Base-by-base conservation (phyloP, 805 yeast genomes). In the Ogataea kodamae region DNA sequence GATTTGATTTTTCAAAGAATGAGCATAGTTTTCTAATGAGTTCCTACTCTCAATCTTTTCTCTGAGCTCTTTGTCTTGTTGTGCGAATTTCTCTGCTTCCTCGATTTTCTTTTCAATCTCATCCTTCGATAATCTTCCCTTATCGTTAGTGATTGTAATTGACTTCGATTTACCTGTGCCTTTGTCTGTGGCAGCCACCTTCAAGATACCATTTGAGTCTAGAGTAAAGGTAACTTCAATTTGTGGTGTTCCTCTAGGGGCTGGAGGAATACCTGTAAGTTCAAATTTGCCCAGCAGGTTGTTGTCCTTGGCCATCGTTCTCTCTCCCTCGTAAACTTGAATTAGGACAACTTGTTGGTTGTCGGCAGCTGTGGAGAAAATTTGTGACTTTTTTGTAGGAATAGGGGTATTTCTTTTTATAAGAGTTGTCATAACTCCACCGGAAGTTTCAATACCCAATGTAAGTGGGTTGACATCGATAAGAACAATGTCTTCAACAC, bases 91-190 rank as follows among this genome's bases (percentile, higher is more conserved):
- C 67, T 88, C 97, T 52, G 97, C 97, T 60, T 90, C 97, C 58
- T 79, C 92, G 45, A 90, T 96, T 96, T 90, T 90, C 68, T 90
- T 86, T 55, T 90, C 97, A 54, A 90, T 89, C 46, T 88, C 96
- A 44, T 89, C 96, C 70, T 86, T 82, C 16, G 90, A 74, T 57
- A 88, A 75, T 73, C 97, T 84, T 55, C 96, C 95, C 72, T 86
- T 86, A 65, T 88, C 96, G 56, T 88, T 88, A 54, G 87, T 83
- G 60, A 88, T 88, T 36, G 95, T 86, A 58, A 88, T 84, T 54
- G 90, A 81, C 65, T 89, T 87, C 39, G 84, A 73, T 66, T 85
- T 84, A 64, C 96, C 97, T 37, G 96, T 86, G 57, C 92, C 96
- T 72, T 88, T 88, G 61, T 88, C 97, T 47, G 83, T 71, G 38